Conservation (phyloP, 768 basidiomycete species). For the Lentinula aciculospora region DNA sequence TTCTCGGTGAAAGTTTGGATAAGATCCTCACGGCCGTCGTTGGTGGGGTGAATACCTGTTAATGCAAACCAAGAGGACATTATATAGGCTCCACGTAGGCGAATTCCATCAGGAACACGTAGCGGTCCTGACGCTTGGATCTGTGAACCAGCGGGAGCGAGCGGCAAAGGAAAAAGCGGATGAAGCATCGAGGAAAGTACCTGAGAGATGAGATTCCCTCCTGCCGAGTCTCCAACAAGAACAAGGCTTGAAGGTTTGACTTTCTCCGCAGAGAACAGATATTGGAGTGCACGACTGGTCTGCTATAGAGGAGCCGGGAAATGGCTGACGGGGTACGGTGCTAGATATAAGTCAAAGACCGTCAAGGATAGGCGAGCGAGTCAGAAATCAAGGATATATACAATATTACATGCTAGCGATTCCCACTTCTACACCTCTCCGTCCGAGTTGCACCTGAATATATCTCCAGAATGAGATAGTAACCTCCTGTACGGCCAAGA, state of each 20-base stretch:
- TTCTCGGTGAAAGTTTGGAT: conserved; percentile 15
- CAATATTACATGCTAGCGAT: no score
- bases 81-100: conserved; percentile 26
- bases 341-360: not conserved
- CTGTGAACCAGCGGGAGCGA: no score
- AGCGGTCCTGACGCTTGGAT: no score
- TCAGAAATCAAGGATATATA: no score
- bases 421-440: no score
- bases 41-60: conserved; percentile 1
- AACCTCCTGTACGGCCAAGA: conserved; percentile 10
- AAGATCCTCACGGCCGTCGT: conserved; percentile 7
- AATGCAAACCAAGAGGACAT: conserved; percentile 27
- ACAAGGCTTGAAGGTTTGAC: conserved; percentile 13
- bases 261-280: conserved; percentile 10
- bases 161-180: no score
- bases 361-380: no score
- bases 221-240: conserved; percentile 16
- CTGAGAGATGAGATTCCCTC: conserved; percentile 14
- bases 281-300: conserved; percentile 7
- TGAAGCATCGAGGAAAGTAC: conserved; percentile 17
- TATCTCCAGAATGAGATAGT: no score
- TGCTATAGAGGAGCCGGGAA: conserved; percentile 20
- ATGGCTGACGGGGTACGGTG: conserved; percentile 7
- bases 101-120: conserved; percentile 14
- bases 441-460: no score